These are phyloP conservation scores for Coemansia sp. DNA, from an alignment of 192 early-diverging fungal species.

Conservation along the genomic window DNA sequence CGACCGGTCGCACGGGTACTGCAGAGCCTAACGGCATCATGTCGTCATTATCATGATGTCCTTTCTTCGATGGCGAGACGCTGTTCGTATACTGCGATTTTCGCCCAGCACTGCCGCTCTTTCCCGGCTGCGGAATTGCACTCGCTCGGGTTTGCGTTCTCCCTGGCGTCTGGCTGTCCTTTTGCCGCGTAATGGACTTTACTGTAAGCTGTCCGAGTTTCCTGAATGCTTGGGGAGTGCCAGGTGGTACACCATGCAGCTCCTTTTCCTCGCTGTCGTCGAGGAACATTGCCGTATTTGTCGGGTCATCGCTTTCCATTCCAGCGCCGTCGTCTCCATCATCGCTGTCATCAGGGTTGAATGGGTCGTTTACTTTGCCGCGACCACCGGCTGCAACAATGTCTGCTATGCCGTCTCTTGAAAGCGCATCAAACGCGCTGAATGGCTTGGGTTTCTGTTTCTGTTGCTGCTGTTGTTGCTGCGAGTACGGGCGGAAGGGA, in stretches of 20 bases:
- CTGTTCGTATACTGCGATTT: constrained; percentile 14
- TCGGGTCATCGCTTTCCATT: constrained; percentile 40
- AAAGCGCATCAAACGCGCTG: background rate
- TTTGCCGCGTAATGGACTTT: constrained; percentile 48
- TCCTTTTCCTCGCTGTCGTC: constrained; percentile 51
- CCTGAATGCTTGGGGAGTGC: constrained; percentile 38
- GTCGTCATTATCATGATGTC: constrained; percentile 5
- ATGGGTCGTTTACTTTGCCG: background rate
- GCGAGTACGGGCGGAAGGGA: background rate
- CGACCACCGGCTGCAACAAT: background rate
- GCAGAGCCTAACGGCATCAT: background rate
- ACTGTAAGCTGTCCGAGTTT: constrained; percentile 45
- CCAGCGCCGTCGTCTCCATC: background rate
- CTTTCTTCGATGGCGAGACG: constrained; percentile 48
- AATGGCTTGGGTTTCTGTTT: background rate
- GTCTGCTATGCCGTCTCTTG: constrained; percentile 11
- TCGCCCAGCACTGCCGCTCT: constrained; percentile 4
- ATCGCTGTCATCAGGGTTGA: constrained; percentile 22
- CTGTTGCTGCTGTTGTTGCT: background rate
- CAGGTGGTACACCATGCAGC: constrained; percentile 30
- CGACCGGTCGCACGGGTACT: constrained; percentile 13
- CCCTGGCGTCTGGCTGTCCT: constrained; percentile 43
- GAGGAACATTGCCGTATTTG: constrained; percentile 53
- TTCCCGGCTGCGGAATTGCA: background rate
- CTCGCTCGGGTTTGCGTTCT: constrained; percentile 12